Base-by-base conservation (phyloP, 441 rosid genomes). In the Geranium incanum region DNA sequence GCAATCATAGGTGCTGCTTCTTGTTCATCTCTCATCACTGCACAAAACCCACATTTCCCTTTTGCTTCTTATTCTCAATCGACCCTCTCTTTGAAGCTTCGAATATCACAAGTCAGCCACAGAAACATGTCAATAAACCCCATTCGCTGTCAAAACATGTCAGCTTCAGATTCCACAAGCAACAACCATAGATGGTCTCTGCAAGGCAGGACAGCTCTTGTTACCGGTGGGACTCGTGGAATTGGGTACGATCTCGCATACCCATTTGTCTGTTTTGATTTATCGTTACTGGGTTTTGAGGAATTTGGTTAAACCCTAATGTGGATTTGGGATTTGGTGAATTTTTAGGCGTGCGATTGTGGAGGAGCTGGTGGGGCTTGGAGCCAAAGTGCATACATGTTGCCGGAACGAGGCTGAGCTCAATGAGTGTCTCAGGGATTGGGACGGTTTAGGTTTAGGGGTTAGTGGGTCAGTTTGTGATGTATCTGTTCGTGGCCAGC, bases 211-310 rank as follows among this genome's bases (percentile, higher is more conserved):
- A 83, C 90, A 0, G 89, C 95, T 60, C 85, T 91, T 23, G 90
- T 91, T 71, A 88, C 94, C 8, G 94, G 97, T 45, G 94, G 94
- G 43, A 80, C 91, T 48, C 86, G 87, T 19, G 92, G 94, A 36
- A 77, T 91, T 6, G 23, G 64, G 64, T 57, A 16, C 64, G 11
- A 5, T 6, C 1, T 16, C 28, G 64, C 64, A 57, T 57, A 1
- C 64, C 62, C 62, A 55, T 55, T 55, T 55, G 62, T 55, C 62
- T 55, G 0, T n/a, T 3, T 55, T 55, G 62, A 55, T 55, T 55
- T 4, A 6, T 55, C 62, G 62, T 3, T 16, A n/a, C 21, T 55
- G 62, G 19, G 62, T n/a, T 55, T 15, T 55, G 18, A 55, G 6
- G 62, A 15, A 55, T 55, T 57, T 57, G 28, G 64, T 5, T 57